A percentile compares a stretch with the other conserved stretches of the same genome.
These are phyloP conservation scores for Pythium folliculosum DNA, from an alignment of 352 stramenopile species.

Conservation along the genomic window DNA sequence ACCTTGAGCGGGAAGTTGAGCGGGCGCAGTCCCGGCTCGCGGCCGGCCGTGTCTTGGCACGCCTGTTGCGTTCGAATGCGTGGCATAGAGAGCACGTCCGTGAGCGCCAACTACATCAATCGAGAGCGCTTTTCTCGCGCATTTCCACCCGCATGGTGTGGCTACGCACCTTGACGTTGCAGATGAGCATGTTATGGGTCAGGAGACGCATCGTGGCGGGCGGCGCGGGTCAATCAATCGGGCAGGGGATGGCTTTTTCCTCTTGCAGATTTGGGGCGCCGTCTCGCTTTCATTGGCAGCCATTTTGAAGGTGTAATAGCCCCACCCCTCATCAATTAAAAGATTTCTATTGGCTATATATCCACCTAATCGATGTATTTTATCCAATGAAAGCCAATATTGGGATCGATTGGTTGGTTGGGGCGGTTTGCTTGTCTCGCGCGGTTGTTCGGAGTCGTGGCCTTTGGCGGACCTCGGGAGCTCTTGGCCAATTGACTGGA, in stretches of 20 bases:
- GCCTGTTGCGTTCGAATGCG: conserved; percentile 35
- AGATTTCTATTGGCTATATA: conserved; percentile 23
- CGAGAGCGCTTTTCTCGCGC: neutral
- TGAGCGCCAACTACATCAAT: conserved; percentile 10
- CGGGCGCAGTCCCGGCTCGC: conserved; percentile 53
- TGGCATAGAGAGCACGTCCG: neutral
- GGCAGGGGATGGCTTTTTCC: conserved; percentile 5
- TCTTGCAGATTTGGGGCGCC: neutral
- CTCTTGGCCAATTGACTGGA: conserved; percentile 23
- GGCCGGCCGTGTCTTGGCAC: conserved; percentile 72
- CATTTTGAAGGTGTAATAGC: conserved; percentile 21
- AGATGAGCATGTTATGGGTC: conserved; percentile 89
- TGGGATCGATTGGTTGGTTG: conserved; percentile 38
- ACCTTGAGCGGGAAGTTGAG: conserved; percentile 85
- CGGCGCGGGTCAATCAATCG: neutral
- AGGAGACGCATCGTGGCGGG: conserved; percentile 67
- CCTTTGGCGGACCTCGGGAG: conserved; percentile 12
- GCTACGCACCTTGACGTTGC: conserved; percentile 81
- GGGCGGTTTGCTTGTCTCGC: neutral
- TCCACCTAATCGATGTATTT: neutral
- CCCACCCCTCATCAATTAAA: conserved; percentile 9
- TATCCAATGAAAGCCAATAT: conserved; percentile 15
- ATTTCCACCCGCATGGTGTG: neutral
- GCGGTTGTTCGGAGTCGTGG: conserved; percentile 4
- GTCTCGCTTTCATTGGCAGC: conserved; percentile 21